These are phyloP conservation scores for Xylaria sp. DNA, from an alignment of 2,329 filamentous ascomycete species.

Conservation along the genomic window DNA sequence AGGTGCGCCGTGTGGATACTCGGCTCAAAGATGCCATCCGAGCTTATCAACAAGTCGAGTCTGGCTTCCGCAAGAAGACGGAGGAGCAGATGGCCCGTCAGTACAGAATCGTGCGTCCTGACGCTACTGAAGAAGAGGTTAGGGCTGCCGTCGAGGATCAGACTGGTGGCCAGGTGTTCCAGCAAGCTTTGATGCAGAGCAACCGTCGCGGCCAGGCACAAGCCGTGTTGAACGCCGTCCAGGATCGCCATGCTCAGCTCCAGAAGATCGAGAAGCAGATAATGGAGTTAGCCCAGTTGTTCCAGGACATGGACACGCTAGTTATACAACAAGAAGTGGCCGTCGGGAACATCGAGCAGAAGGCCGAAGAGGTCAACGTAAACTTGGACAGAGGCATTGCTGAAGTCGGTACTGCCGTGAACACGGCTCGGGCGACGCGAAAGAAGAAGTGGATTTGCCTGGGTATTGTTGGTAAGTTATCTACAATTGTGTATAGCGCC, in stretches of 20 bases:
- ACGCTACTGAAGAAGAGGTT: conserved; percentile 83
- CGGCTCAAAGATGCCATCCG: conserved; percentile 84
- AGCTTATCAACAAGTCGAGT: conserved; percentile 83
- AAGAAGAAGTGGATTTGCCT: conserved; percentile 99
- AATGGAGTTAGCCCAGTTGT: conserved; percentile 85
- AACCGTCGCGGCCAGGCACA: conserved; percentile 85
- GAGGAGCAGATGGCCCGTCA: conserved; percentile 88
- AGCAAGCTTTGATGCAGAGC: conserved; percentile 84
- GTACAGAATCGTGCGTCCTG: conserved; percentile 87
- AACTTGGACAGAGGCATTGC: conserved; percentile 88
- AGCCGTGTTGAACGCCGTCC: conserved; percentile 80
- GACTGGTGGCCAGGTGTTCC: conserved; percentile 82
- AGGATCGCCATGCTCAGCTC: conserved; percentile 85
- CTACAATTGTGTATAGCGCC: not conserved
- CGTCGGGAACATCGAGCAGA: conserved; percentile 84
- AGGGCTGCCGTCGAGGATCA: conserved; percentile 79
- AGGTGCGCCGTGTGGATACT: conserved; percentile 84
- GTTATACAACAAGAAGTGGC: conserved; percentile 87
- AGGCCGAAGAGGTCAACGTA: conserved; percentile 84
- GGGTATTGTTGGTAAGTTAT: conserved; percentile 71
- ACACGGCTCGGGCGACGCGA: conserved; percentile 80
- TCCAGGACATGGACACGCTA: conserved; percentile 88
- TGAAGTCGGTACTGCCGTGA: conserved; percentile 83
- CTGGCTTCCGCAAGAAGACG: conserved; percentile 80
- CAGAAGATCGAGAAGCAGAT: conserved; percentile 93